Percentiles rank a stretch among this genome's conserved stretches.
These are phyloP conservation scores for Cucumis hystrix DNA, from an alignment of 306 rosid species.

Conservation along the genomic window DNA sequence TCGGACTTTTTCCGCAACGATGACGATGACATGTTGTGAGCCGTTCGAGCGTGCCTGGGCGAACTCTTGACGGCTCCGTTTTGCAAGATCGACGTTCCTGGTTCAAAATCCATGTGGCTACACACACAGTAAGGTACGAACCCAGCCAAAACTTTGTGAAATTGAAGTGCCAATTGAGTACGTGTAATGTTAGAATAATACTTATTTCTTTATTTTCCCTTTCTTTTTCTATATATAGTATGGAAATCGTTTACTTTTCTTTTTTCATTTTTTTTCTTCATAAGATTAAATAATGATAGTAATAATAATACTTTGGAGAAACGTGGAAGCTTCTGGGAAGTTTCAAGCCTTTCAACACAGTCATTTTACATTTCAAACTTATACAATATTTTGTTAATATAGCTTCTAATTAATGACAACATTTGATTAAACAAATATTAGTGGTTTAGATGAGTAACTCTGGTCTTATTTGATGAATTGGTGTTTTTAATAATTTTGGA, in stretches of 20 bases:
- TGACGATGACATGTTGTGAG: conserved; percentile 64
- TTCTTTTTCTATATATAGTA: not conserved
- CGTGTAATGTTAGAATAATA: no score
- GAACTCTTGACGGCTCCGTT: conserved; percentile 30
- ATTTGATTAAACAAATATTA: no score
- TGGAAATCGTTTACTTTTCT: not conserved
- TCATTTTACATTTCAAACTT: no score
- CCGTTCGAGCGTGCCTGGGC: conserved; percentile 29
- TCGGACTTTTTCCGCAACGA: conserved; percentile 64
- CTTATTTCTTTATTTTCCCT: not conserved
- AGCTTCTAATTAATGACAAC: no score
- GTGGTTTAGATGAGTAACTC: no score
- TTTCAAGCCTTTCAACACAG: no score
- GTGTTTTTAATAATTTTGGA: no score
- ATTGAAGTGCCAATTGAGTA: not conserved
- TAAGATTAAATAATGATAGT: no score
- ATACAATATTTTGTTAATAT: no score
- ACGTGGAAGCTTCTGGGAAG: no score
- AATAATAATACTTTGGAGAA: no score
- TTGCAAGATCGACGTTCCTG: conserved; percentile 40
- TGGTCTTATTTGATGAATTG: no score
- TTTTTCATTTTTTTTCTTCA: not conserved
- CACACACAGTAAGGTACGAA: not conserved
- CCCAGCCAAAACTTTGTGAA: not conserved
- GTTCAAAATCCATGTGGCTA: conserved; percentile 34